Evolutionary conservation across 2,329 filamentous ascomycete species (phyloP), one percentile per base, ranked within the genome.

Genomic region (Calonectria montana): DNA sequence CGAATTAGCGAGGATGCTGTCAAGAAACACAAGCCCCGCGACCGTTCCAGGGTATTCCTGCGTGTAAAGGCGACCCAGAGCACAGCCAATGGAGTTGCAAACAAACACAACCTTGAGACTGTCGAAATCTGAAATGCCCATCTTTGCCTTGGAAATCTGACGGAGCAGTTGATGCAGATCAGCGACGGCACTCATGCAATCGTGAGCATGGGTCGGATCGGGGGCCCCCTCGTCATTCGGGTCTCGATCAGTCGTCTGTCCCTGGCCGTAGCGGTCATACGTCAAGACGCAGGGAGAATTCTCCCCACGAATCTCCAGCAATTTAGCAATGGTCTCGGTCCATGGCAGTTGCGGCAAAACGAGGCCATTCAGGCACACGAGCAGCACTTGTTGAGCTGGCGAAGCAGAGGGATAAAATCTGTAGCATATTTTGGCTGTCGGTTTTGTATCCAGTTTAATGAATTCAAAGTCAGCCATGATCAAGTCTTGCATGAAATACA

Each of bases 241-340:
- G 59, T 86, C 84, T 78, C 86, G 75, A 82, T 86, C 80, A 65
- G 80, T 82, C 23, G 77, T 77, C 39, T 81, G 80, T 12, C 89
- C 89, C 78, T 91, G 89, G 10, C 89, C 89, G 74, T 87, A 91
- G 48, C 90, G 88, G 79, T 91, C 90, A 73, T 91, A 91, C 53
- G 86, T 86, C 4, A 91, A 81, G 21, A 91, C 78, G 16, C 82
- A 81, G 1, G 86, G 86, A 15, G 63, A 48, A 0, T 25, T 37
- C 2, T 47, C 10, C 0, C 47, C 43, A 0, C 39, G 69, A 0
- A 69, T 21, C 1, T 73, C 59, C 0, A 35, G 61, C 0, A 79
- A 47, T 10, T 65, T 72, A 0, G 57, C 18, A 12, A 79, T 77
- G 0, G 74, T 50, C 1, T 29, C 37, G 3, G 41, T 29, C 78